Percentiles rank a stretch among this genome's conserved stretches.
phyloP scores from a whole-genome alignment of 2,329 filamentous ascomycete species.

The Cladorrhinum sp. region DNA sequence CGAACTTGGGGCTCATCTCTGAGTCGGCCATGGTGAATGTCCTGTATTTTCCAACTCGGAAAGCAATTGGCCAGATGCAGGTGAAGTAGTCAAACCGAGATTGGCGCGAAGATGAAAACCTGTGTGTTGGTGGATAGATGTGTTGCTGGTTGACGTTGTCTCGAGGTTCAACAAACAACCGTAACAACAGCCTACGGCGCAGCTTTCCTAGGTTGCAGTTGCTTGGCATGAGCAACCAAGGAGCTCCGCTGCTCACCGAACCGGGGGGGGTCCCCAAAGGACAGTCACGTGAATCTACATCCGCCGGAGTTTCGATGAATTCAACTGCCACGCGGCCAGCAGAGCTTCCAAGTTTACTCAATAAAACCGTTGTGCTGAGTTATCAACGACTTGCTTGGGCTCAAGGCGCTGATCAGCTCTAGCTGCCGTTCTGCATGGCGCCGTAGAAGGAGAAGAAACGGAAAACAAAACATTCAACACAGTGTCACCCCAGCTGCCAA shows the following conservation, averaged over 20 bases:
- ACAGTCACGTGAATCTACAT: not conserved
- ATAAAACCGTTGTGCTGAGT: not conserved
- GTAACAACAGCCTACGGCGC: constrained; percentile 1
- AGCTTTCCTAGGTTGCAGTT: constrained; percentile 2
- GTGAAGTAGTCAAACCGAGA: not conserved
- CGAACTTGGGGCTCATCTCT: constrained; percentile 72
- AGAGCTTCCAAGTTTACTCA: not conserved
- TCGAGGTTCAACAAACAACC: constrained; percentile 4
- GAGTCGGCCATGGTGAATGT: constrained; percentile 49
- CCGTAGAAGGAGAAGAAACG: not conserved
- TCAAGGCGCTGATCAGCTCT: not conserved
- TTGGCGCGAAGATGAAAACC: not conserved
- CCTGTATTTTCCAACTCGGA: not conserved
- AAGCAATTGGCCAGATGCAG: not conserved
- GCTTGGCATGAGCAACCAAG: not conserved
- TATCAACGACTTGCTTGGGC: not conserved
- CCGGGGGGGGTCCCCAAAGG: not conserved
- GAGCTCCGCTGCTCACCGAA: not conserved
- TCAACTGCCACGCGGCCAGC: not conserved
- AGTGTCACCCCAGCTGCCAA: not conserved
- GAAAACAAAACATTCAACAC: not conserved
- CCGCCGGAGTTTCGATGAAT: not conserved
- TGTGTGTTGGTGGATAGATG: not conserved
- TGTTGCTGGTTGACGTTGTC: not conserved
- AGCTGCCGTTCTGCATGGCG: not conserved